Percentiles rank a stretch among this genome's conserved stretches.
These are phyloP conservation scores for Hysterium pulicare DNA, from an alignment of 2,329 filamentous ascomycete species.

Conservation along the genomic window DNA sequence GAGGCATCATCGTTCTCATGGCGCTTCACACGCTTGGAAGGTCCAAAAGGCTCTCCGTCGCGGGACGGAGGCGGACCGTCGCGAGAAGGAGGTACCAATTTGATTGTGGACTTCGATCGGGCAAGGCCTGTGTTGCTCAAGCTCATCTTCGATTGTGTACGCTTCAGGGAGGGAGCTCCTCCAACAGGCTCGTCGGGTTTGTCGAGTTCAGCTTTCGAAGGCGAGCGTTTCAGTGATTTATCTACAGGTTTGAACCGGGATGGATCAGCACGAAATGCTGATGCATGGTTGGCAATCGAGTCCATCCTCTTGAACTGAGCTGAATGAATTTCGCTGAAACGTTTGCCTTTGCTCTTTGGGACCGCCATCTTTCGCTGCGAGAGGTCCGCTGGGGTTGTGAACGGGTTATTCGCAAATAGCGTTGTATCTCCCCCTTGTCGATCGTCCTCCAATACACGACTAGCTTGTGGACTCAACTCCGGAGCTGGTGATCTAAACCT, in stretches of 20 bases:
- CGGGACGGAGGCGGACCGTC: constrained; percentile 22
- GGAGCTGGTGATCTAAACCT: constrained; percentile 56
- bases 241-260: constrained; percentile 50
- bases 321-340: constrained; percentile 84
- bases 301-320: constrained; percentile 96
- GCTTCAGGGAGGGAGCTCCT: constrained; percentile 47
- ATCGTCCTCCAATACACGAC: constrained; percentile 62
- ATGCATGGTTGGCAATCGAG: constrained; percentile 84
- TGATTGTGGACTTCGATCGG: constrained; percentile 33
- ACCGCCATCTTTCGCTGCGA: constrained; percentile 69
- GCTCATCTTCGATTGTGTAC: constrained; percentile 57
- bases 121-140: constrained; percentile 40
- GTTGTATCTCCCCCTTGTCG: constrained; percentile 57
- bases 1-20: constrained; percentile 67
- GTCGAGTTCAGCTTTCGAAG: constrained; percentile 47
- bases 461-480: constrained; percentile 59
- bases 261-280: constrained; percentile 64
- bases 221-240: constrained; percentile 27
- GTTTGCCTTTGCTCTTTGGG: constrained; percentile 71
- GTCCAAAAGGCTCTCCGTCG: constrained; percentile 37
- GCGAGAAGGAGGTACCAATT: constrained; percentile 22
- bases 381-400: constrained; percentile 38
- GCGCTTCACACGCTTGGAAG: constrained; percentile 70
- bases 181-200: constrained; percentile 35
- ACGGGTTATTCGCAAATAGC: constrained; percentile 33